Evolutionary conservation across 192 early-diverging fungal genomes (phyloP), one percentile per base, ranked within the genome.

Genomic region (Umbelopsis isabellina): DNA sequence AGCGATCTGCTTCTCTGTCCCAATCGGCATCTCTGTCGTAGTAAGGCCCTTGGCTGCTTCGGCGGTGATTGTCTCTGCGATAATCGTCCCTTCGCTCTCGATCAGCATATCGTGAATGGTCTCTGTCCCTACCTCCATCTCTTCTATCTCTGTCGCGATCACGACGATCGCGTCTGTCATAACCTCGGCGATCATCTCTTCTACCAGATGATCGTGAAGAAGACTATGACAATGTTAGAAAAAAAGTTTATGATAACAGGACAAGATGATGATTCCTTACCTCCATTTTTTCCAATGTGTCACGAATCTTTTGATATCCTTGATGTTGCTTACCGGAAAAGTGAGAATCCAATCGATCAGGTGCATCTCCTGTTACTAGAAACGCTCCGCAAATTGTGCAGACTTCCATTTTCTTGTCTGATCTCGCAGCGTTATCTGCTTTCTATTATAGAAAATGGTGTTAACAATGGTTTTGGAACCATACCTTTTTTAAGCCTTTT

Each of bases 371-470:
- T 49, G 90, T 88, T 46, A 95, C 93, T 65, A 95, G 76, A 46
- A 92, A 91, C 7, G 92, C 93, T 46, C 91, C 90, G 76, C 93
- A 95, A 27, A 95, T 90, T 65, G 91, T 87, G 74, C 93, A 95
- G 22, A 95, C 90, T 66, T 91, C 86, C 81, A 94, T 87, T 21
- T 86, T 80, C 71, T 91, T 89, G 33, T 92, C 91, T 61, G 88
- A 86, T 64, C 89, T 66, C 33, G 68, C 67, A 18, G 58, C 22
- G 25, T 66, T 61, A 46, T 72, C 71, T 23, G 50, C 50, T 65
- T 74, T 67, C 66, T 66, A 10, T 41, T 10, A 41, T 6, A 45
- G 15, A 5, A 30, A n/a, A 50, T 37, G 16, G 0, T 0, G 18
- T 33, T 37, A 16, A 67, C n/a, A 12, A 35, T 18, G 16, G 3